These are phyloP conservation scores for Aspergillus sergii DNA, from an alignment of 2,329 filamentous ascomycete genomes.

Conservation along the genomic window DNA sequence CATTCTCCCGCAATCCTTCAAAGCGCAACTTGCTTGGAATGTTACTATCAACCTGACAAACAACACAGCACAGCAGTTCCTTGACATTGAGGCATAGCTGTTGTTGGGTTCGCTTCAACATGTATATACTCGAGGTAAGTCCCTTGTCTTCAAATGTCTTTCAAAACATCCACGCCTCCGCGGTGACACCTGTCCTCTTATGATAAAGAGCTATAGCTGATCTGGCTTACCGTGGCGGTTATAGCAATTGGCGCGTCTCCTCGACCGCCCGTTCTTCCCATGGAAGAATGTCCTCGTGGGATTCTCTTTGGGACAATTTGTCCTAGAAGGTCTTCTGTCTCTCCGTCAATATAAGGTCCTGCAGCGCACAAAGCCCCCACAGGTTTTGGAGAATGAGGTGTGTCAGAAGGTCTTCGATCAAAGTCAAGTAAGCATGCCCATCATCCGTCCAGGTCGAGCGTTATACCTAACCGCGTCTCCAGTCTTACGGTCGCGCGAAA, in stretches of 20 bases:
- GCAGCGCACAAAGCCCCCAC: slow-evolving; percentile 75
- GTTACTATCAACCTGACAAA: neutral
- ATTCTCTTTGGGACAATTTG: slow-evolving; percentile 89
- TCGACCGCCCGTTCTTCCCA: slow-evolving; percentile 90
- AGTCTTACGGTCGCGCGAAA: slow-evolving; percentile 94
- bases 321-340: slow-evolving; percentile 87
- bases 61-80: slow-evolving; percentile 12
- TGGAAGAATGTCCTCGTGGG: slow-evolving; percentile 97
- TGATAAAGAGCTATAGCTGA: slow-evolving; percentile 15
- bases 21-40: neutral
- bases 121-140: slow-evolving; percentile 42
- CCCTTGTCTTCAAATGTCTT: neutral
- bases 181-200: neutral
- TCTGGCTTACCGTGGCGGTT: slow-evolving; percentile 16
- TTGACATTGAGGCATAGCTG: neutral
- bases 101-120: slow-evolving; percentile 24
- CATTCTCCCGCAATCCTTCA: neutral
- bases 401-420: slow-evolving; percentile 91
- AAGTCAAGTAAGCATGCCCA: slow-evolving; percentile 64
- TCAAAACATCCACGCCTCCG: neutral
- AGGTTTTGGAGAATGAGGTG: slow-evolving; percentile 85
- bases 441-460: neutral
- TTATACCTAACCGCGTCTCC: neutral
- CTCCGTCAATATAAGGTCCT: slow-evolving; percentile 88
- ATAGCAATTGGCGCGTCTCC: slow-evolving; percentile 73